These are phyloP conservation scores for Picea glauca DNA, from an alignment of 75 land plant genomes.

Conservation along the genomic window DNA sequence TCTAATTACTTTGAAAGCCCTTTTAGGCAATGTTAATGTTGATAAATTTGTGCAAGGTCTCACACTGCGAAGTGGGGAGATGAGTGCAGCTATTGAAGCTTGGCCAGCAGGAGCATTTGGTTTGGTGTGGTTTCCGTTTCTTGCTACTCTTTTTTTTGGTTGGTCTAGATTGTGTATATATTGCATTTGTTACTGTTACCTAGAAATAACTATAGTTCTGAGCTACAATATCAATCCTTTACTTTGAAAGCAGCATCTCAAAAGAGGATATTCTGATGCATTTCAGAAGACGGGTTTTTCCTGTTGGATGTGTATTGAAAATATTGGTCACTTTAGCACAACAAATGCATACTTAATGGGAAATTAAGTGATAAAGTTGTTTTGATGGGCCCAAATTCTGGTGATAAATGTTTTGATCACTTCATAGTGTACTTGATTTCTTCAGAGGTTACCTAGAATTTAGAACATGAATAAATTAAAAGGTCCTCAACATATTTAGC, in stretches of 20 bases:
- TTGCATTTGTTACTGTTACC: not conserved
- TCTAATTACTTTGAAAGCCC: not conserved
- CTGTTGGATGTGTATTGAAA: too few species aligned
- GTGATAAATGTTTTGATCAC: too few species aligned
- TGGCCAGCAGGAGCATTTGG: slow-evolving; percentile 75
- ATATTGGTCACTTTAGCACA: too few species aligned
- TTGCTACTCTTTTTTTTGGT: slow-evolving; percentile 6
- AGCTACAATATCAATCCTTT: not conserved
- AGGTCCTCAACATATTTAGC: too few species aligned
- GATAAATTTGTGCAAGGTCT: slow-evolving; percentile 41
- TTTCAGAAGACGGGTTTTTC: too few species aligned
- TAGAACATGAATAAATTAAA: too few species aligned
- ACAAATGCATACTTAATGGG: too few species aligned
- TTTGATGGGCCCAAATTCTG: too few species aligned
- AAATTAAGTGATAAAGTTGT: too few species aligned
- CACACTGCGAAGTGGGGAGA: slow-evolving; percentile 46
- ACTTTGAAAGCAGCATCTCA: not conserved
- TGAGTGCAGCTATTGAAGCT: slow-evolving; percentile 59
- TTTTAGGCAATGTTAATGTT: slow-evolving; percentile 9
- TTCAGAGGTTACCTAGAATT: too few species aligned
- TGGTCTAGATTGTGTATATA: not conserved
- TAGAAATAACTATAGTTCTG: not conserved
- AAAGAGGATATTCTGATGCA: too few species aligned
- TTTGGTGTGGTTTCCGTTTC: slow-evolving; percentile 45
- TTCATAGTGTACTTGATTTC: too few species aligned